These are phyloP conservation scores for Ophiocordyceps unilateralis DNA, from an alignment of 2,329 filamentous ascomycete species.

Conservation along the genomic window DNA sequence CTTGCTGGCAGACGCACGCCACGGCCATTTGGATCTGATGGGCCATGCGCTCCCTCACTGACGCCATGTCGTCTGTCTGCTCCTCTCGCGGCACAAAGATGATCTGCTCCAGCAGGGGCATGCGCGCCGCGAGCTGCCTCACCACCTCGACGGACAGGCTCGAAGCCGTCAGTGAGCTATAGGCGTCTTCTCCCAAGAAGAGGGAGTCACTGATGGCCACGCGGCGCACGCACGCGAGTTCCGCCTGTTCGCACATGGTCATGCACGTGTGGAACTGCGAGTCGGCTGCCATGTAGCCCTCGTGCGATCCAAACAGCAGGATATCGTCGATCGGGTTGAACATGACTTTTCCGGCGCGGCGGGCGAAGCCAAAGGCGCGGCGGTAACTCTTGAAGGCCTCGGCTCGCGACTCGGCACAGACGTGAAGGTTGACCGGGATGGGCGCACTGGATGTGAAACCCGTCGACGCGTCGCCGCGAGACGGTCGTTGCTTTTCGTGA, in stretches of 20 bases:
- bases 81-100: conserved; percentile 25
- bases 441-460: conserved; percentile 24
- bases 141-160: conserved; percentile 22
- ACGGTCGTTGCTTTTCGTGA: conserved; percentile 1
- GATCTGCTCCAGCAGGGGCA: conserved; percentile 23
- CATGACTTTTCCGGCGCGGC: conserved; percentile 21
- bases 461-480: conserved; percentile 6
- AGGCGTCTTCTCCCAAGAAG: conserved; percentile 19
- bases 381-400: conserved; percentile 24
- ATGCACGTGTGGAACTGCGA: conserved; percentile 27
- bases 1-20: conserved; percentile 11
- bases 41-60: conserved; percentile 17
- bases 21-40: conserved; percentile 20
- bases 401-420: conserved; percentile 26
- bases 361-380: conserved; percentile 23
- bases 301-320: conserved; percentile 28
- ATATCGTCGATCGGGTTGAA: conserved; percentile 24
- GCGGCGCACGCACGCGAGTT: conserved; percentile 22
- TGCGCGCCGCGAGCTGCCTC: conserved; percentile 17
- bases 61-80: conserved; percentile 10
- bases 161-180: conserved; percentile 21
- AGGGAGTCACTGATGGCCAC: conserved; percentile 28
- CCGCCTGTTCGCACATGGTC: conserved; percentile 20
- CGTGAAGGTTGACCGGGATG: conserved; percentile 26
- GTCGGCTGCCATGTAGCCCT: conserved; percentile 26